Evolutionary conservation across 2,329 filamentous ascomycete species (phyloP).

Genomic region (Fusarium sacchari): DNA sequence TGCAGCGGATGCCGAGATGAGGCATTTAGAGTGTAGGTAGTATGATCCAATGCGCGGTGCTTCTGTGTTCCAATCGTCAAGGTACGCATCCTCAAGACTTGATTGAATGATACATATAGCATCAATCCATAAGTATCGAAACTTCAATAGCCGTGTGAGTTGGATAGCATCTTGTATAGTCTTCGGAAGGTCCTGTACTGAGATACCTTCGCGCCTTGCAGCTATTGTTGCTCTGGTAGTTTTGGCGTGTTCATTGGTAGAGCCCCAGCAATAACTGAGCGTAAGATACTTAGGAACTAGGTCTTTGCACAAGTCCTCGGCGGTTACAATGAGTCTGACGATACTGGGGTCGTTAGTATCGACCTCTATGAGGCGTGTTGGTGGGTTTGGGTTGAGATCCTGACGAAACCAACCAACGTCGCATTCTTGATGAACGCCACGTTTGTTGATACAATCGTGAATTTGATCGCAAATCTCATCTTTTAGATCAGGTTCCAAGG

Average conservation of each 20-base stretch:
- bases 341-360: not conserved
- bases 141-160: not conserved
- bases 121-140: slow-evolving; percentile 5
- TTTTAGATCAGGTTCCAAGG: not conserved
- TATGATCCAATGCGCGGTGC: slow-evolving; percentile 12
- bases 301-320: not conserved
- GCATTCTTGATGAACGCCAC: not conserved
- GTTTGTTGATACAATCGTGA: not conserved
- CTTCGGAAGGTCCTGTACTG: not conserved
- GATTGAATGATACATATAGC: slow-evolving; percentile 14
- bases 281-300: not conserved
- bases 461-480: not conserved
- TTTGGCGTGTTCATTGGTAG: not conserved
- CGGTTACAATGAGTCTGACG: not conserved
- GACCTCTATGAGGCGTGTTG: not conserved
- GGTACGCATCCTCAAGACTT: not conserved
- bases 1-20: slow-evolving; percentile 7
- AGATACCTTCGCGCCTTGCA: not conserved
- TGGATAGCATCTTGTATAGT: not conserved
- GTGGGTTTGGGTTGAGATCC: not conserved
- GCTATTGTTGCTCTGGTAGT: not conserved
- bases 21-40: slow-evolving; percentile 9
- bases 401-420: not conserved
- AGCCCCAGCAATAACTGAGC: not conserved
- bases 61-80: slow-evolving; percentile 6